phyloP scores from a whole-genome alignment of 1,284 basidiomycete species.

The Neolentinus lepideus region DNA sequence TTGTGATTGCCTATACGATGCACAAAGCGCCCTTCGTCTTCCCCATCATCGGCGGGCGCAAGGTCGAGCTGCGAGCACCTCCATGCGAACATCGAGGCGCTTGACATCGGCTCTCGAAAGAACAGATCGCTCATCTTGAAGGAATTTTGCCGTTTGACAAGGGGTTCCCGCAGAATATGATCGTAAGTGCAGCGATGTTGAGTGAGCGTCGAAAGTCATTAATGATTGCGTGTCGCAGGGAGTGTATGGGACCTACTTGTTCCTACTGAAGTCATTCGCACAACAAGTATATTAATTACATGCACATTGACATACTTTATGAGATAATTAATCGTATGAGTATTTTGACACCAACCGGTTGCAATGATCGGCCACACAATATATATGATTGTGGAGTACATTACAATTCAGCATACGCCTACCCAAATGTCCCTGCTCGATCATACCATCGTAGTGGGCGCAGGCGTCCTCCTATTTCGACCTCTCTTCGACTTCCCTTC shows the following conservation, averaged over 20 bases:
- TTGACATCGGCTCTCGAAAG: slow-evolving; percentile 29
- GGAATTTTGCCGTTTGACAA: slow-evolving; percentile 25
- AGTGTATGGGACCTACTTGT: background rate
- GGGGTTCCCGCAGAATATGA: slow-evolving; percentile 29
- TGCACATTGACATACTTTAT: too few relatives aligned
- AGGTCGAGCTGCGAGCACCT: slow-evolving; percentile 41
- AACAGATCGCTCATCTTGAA: slow-evolving; percentile 33
- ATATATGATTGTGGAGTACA: too few relatives aligned
- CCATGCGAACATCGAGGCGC: slow-evolving; percentile 32
- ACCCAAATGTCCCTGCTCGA: too few relatives aligned
- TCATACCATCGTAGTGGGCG: too few relatives aligned
- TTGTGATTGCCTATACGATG: slow-evolving; percentile 36
- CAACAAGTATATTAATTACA: too few relatives aligned
- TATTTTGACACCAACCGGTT: too few relatives aligned
- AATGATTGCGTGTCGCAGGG: background rate
- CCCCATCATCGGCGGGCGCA: slow-evolving; percentile 41
- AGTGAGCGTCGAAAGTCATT: background rate
- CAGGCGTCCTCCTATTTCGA: too few relatives aligned
- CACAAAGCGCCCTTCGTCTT: slow-evolving; percentile 37
- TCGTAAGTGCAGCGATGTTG: slow-evolving; percentile 22
- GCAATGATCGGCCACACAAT: too few relatives aligned
- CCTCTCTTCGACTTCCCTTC: background rate
- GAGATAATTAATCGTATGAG: too few relatives aligned
- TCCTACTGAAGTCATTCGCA: background rate
- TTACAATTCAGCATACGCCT: too few relatives aligned